Conservation (phyloP, 2,329 filamentous ascomycete species). For the Talaromyces sp. region DNA sequence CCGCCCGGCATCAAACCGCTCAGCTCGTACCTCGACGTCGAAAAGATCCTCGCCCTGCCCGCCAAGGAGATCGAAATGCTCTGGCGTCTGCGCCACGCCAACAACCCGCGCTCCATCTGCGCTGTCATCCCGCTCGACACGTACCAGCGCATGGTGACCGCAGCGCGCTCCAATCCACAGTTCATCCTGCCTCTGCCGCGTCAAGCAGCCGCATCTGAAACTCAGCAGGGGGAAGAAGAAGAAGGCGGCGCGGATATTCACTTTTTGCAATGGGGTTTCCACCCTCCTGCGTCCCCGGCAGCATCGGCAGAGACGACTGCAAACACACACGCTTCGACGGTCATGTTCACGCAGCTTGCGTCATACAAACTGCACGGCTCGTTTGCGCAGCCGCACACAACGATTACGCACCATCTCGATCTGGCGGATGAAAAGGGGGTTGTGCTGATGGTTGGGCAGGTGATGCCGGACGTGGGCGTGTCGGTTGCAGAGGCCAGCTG, state of each 20-base stretch:
- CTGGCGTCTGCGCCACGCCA: constrained; percentile 83
- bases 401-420: constrained; percentile 85
- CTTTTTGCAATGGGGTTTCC: constrained; percentile 94
- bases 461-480: constrained; percentile 71
- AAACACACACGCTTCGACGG: constrained; percentile 59
- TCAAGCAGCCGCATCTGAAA: constrained; percentile 25
- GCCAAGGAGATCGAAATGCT: constrained; percentile 77
- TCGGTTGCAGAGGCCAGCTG: constrained; percentile 78
- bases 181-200: constrained; percentile 82
- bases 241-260: constrained; percentile 76
- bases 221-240: constrained; percentile 15
- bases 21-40: constrained; percentile 68
- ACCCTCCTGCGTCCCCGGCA: constrained; percentile 48
- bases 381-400: constrained; percentile 88
- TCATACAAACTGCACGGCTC: constrained; percentile 90
- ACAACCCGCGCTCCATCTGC: constrained; percentile 69
- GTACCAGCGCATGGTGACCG: constrained; percentile 66
- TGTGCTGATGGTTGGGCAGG: constrained; percentile 78
- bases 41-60: constrained; percentile 68
- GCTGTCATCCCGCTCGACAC: constrained; percentile 70
- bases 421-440: constrained; percentile 67
- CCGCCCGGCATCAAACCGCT: constrained; percentile 58
- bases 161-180: constrained; percentile 71
- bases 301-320: constrained; percentile 30
- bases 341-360: constrained; percentile 90